phyloP scores from a whole-genome alignment of 805 yeast genomes.

The Candida saitoana region DNA sequence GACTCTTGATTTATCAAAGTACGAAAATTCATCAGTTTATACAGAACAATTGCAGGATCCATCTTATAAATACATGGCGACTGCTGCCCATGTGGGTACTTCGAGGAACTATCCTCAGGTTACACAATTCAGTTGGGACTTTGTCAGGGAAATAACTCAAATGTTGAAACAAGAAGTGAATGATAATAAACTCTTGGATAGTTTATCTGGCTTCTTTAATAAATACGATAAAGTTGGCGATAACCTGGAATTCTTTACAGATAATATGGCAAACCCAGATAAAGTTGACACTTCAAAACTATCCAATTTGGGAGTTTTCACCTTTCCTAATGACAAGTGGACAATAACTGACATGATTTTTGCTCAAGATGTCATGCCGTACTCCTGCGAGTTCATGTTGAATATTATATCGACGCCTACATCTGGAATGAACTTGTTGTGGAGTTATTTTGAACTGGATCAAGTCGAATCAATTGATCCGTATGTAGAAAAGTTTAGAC shows the following conservation, averaged over 20 bases:
- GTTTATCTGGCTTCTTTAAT: slow-evolving; percentile 17
- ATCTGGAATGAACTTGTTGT: slow-evolving; percentile 34
- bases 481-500: slow-evolving; percentile 15
- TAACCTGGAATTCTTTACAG: slow-evolving; percentile 20
- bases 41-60: slow-evolving; percentile 13
- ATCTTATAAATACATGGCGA: slow-evolving; percentile 27
- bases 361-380: slow-evolving; percentile 34
- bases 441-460: slow-evolving; percentile 27
- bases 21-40: too few species aligned
- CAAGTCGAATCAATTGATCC: slow-evolving; percentile 21
- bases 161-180: slow-evolving; percentile 15
- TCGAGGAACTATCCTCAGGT: slow-evolving; percentile 29
- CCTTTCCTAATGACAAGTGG: slow-evolving; percentile 22
- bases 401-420: slow-evolving; percentile 24
- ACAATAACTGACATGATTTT: slow-evolving; percentile 28
- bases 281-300: slow-evolving; percentile 31
- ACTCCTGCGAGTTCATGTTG: slow-evolving; percentile 32
- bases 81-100: slow-evolving; percentile 31
- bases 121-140: slow-evolving; percentile 30
- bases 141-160: slow-evolving; percentile 17
- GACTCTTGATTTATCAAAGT: too few species aligned
- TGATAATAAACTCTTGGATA: slow-evolving; percentile 23
- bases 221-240: slow-evolving; percentile 11
- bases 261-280: slow-evolving; percentile 16
- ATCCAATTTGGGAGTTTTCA: slow-evolving; percentile 34